These are phyloP conservation scores for Aspergillus vadensis DNA, from an alignment of 2,329 filamentous ascomycete species.

Conservation along the genomic window DNA sequence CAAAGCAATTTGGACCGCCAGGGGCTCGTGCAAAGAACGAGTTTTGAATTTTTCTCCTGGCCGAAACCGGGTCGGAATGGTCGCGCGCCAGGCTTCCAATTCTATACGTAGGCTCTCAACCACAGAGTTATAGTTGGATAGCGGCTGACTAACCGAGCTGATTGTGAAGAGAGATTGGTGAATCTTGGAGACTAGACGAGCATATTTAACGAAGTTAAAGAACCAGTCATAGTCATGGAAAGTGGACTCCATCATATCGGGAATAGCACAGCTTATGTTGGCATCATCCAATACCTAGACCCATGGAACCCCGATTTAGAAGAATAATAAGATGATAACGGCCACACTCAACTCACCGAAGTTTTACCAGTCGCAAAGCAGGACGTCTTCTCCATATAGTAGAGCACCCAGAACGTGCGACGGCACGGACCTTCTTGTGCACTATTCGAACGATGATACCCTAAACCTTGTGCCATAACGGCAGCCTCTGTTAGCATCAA, in stretches of 20 bases:
- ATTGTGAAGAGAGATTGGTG: slow-evolving; percentile 41
- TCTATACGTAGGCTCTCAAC: slow-evolving; percentile 23
- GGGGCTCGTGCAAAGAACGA: slow-evolving; percentile 10
- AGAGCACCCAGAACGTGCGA: slow-evolving; percentile 46
- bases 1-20: slow-evolving; percentile 25
- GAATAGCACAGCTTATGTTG: slow-evolving; percentile 42
- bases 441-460: slow-evolving; percentile 30
- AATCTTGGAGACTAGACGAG: slow-evolving; percentile 36
- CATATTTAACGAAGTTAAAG: slow-evolving; percentile 32
- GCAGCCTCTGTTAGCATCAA: slow-evolving; percentile 38
- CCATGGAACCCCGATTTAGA: no score
- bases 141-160: slow-evolving; percentile 16
- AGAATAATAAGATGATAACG: neutral
- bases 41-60: slow-evolving; percentile 30
- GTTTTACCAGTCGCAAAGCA: slow-evolving; percentile 34
- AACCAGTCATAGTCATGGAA: slow-evolving; percentile 43
- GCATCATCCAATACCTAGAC: slow-evolving; percentile 37
- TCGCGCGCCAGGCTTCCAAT: slow-evolving; percentile 37
- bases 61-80: slow-evolving; percentile 34
- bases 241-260: slow-evolving; percentile 33
- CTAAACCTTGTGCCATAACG: slow-evolving; percentile 36
- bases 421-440: slow-evolving; percentile 19
- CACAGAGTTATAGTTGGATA: slow-evolving; percentile 25
- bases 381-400: slow-evolving; percentile 42
- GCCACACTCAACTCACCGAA: slow-evolving; percentile 32